Base-by-base conservation (phyloP, 2,329 filamentous ascomycete genomes). In the Teratosphaeria pseudoeucalypti region DNA sequence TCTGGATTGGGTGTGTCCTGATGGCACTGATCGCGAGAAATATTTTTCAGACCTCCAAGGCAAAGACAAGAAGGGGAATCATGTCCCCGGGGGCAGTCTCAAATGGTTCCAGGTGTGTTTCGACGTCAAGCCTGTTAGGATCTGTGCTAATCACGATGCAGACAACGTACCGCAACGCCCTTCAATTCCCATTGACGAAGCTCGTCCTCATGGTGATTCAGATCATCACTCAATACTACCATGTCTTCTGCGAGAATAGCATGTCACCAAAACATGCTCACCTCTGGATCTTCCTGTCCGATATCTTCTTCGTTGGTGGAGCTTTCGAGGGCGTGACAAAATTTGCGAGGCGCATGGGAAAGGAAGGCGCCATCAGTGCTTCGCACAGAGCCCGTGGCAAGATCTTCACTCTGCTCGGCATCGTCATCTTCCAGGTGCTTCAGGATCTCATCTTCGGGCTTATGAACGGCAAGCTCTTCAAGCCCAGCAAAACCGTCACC, bases 391-490 rank as follows among this genome's bases (percentile, higher is more conserved):
- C 57, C 29, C 39, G 47, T 34, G 54, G 58, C n/a, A 65, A 63
- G 37, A 61, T 63, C 52, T 62, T 57, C 27, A 58, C 58, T n/a
- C 62, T 62, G 49, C 32, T 65, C 14, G 60, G 63, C 16, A 63
- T 65, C 3, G 53, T 63, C 2, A 49, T 61, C 32, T 65, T 65
- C 55, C 63, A 65, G 43, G 59, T 63, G 23, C 56, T 65, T 23
- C 63, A 65, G 54, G 60, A 57, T 19, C 59, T 65, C 54, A 47
- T 65, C 23, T 65, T 65, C 55, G 60, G 59, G 32, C 39, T 65
- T 26, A 43, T 65, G 14, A 65, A 65, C 52, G 63, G 63, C 56
- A 65, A 65, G 52, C 61, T 65, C 37, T 65, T 65, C 56, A 57
- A 43, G 7, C 63, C 63, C 12, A 57, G 56, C 6, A 54, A 47